Evolutionary conservation across 1,139 yeast genomes (phyloP).

Genomic region (Pichia sp.): DNA sequence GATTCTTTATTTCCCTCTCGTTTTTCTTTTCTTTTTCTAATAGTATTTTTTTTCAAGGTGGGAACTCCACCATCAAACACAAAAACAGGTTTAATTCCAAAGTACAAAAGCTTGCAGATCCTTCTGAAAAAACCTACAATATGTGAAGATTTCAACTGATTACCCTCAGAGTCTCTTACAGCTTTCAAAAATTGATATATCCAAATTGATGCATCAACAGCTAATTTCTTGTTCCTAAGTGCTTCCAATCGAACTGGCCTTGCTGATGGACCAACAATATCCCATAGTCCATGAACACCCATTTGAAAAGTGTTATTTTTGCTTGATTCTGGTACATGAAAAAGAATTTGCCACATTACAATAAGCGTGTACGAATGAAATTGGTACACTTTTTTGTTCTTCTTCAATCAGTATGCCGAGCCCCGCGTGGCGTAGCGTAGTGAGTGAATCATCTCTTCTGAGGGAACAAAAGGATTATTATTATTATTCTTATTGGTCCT

Average conservation of each 20-base stretch:
- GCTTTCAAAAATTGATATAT: constrained; percentile 95
- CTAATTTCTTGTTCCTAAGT: constrained; percentile 65
- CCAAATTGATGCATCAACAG: constrained; percentile 99
- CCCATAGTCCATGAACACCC: constrained; percentile 99
- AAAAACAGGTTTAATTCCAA: constrained; percentile 88
- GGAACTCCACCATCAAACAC: constrained; percentile 99
- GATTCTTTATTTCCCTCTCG: constrained; percentile 71
- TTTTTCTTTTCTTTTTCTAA: constrained; percentile 60
- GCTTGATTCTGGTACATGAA: no score
- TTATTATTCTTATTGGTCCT: no score
- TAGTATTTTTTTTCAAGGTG: constrained; percentile 68
- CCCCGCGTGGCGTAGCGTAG: no score
- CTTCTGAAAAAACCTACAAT: constrained; percentile 91
- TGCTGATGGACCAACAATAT: constrained; percentile 82
- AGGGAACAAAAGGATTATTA: no score
- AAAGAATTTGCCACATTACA: no score
- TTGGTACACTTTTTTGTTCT: no score
- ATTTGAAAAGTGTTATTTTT: constrained; percentile 32
- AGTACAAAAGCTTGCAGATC: constrained; percentile 81
- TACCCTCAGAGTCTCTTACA: constrained; percentile 81
- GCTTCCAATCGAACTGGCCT: constrained; percentile 87
- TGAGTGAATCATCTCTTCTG: no score
- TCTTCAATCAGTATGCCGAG: no score
- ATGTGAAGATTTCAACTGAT: constrained; percentile 73
- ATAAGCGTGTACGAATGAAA: no score